Conservation (phyloP, 768 basidiomycete genomes). For the Multifurca ochricompacta region DNA sequence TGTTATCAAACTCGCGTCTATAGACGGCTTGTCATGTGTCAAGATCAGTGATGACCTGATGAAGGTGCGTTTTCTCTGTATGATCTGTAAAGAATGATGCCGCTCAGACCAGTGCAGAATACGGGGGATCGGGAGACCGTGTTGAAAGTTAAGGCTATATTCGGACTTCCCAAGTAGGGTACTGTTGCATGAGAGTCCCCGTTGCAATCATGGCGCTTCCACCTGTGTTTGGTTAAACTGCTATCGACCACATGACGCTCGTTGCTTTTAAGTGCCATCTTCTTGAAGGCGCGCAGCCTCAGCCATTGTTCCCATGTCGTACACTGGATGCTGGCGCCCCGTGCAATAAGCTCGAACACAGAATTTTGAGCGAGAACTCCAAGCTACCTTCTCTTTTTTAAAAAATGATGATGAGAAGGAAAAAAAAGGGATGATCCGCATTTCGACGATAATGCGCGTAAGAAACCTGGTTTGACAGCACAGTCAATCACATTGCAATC, state of each 20-base stretch:
- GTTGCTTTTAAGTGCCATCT: not conserved
- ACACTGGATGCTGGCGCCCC: not conserved
- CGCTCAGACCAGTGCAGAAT: slow-evolving; percentile 30
- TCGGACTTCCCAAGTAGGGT: slow-evolving; percentile 29
- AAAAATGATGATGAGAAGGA: no score
- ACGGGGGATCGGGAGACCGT: slow-evolving; percentile 47
- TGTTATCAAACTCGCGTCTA: slow-evolving; percentile 83
- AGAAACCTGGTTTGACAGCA: no score
- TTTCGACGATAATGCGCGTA: no score
- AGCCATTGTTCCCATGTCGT: not conserved
- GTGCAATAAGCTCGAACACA: not conserved
- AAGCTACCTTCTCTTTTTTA: not conserved
- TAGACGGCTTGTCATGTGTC: slow-evolving; percentile 69
- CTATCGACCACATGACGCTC: not conserved
- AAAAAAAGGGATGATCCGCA: no score
- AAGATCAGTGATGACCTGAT: slow-evolving; percentile 91
- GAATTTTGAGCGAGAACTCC: not conserved
- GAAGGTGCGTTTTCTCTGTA: slow-evolving; percentile 43
- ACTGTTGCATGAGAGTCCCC: not conserved
- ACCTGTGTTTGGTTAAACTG: not conserved
- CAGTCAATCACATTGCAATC: no score
- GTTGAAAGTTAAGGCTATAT: slow-evolving; percentile 43
- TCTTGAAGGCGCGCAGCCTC: not conserved
- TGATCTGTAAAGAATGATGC: not conserved
- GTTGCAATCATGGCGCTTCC: not conserved